phyloP scores from a whole-genome alignment of 2,329 filamentous ascomycete species.

The Sordariomycetes sp. region DNA sequence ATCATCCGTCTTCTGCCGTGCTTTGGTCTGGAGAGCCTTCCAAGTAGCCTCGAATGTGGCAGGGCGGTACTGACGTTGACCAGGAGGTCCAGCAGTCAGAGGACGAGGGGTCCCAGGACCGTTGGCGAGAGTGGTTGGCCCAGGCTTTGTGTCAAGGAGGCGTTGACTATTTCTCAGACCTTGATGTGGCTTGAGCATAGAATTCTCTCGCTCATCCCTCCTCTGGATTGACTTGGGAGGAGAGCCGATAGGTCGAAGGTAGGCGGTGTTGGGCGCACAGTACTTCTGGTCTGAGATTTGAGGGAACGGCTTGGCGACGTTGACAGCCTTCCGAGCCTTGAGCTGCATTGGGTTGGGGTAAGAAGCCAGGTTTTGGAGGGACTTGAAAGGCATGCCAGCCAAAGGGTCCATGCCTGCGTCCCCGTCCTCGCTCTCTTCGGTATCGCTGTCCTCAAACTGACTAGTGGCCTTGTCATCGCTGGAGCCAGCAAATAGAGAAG shows the following conservation, averaged over 20 bases:
- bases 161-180: background rate
- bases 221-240: slow-evolving; percentile 1
- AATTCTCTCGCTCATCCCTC: slow-evolving; percentile 1
- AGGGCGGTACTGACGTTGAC: slow-evolving; percentile 39
- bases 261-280: background rate
- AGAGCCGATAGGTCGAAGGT: background rate
- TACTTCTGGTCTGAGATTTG: slow-evolving; percentile 3
- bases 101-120: slow-evolving; percentile 36
- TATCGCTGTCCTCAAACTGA: slow-evolving; percentile 12
- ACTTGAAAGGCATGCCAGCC: slow-evolving; percentile 33
- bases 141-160: background rate
- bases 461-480: slow-evolving; percentile 9
- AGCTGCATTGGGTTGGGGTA: slow-evolving; percentile 47
- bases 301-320: slow-evolving; percentile 4
- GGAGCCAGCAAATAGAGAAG: slow-evolving; percentile 3
- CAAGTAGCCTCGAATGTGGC: slow-evolving; percentile 29
- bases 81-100: slow-evolving; percentile 45
- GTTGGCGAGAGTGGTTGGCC: slow-evolving; percentile 17
- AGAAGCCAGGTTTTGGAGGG: slow-evolving; percentile 43
- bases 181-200: background rate
- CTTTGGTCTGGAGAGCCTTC: slow-evolving; percentile 20
- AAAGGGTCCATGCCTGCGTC: slow-evolving; percentile 19
- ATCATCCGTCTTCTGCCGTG: slow-evolving; percentile 10
- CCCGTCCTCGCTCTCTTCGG: slow-evolving; percentile 17
- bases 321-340: slow-evolving; percentile 36